These are phyloP conservation scores for Peribolospora kevripleyi DNA, from an alignment of 768 basidiomycete species.

Conservation along the genomic window DNA sequence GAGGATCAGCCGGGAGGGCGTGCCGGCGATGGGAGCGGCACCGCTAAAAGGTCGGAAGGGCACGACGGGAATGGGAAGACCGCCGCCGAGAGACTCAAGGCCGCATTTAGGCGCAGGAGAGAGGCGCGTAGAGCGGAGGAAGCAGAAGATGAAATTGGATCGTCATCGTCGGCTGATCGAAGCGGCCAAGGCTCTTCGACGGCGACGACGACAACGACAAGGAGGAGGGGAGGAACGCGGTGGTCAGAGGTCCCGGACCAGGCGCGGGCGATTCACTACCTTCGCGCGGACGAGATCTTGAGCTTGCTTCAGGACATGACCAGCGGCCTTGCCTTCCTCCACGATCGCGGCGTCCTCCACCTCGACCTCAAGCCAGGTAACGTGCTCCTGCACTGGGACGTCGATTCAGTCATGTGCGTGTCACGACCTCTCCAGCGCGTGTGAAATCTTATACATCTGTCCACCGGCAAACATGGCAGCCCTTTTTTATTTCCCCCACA, in stretches of 20 bases:
- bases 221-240: constrained; percentile 24
- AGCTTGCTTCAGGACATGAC: constrained; percentile 63
- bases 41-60: constrained; percentile 1
- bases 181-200: constrained; percentile 26
- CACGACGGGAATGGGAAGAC: background rate
- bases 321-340: constrained; percentile 60
- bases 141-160: constrained; percentile 25
- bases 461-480: background rate
- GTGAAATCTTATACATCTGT: background rate
- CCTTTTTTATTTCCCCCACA: constrained; percentile 16
- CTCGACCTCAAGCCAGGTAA: constrained; percentile 40
- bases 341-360: constrained; percentile 44
- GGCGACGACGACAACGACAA: constrained; percentile 10
- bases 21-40: background rate
- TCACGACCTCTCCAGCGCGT: background rate
- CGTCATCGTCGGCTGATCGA: constrained; percentile 33
- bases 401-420: background rate
- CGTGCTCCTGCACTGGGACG: constrained; percentile 4
- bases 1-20: constrained; percentile 10
- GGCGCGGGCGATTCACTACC: constrained; percentile 41
- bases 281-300: constrained; percentile 61
- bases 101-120: constrained; percentile 15
- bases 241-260: constrained; percentile 10
- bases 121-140: constrained; percentile 34
- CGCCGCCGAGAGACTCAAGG: constrained; percentile 4